Base-by-base conservation (phyloP, 2,329 filamentous ascomycete genomes). In the Achaetomium macrosporum region DNA sequence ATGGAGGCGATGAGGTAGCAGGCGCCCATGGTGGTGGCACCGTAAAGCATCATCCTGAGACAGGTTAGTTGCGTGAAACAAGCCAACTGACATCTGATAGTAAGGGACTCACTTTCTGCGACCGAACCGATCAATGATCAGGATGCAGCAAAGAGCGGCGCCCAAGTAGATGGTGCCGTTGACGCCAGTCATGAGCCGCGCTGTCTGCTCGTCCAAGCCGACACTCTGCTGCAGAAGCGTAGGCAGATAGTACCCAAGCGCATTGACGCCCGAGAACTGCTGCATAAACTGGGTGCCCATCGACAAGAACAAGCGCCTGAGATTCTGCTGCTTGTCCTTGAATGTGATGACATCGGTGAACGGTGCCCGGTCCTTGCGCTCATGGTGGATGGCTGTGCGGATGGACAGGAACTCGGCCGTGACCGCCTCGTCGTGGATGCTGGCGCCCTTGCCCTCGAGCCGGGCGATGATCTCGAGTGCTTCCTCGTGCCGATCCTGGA, bases 181-280 rank as follows among this genome's bases (percentile, higher is more conserved):
- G 19, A 50, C 47, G n/a, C 47, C 47, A 15, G 47, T 50, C 47
- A 50, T 39, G 9, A 50, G 33, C 12, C 47, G 41, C 41, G 47
- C 43, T 33, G 29, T 50, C 33, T 50, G 47, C 47, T 50, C 47
- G 17, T 43, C 41, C 16, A 50, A 50, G 9, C 47, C 47, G 6
- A 50, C 47, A 16, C 47, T 50, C 41, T 50, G 47, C 41, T 50
- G 47, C 41, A 50, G 19, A 4, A 50, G 47, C 5, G 47, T 50
- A 1, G 47, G 47, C 33, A 50, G 33, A 20, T 50, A 50, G 16
- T 50, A 50, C 2, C 47, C 47, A 9, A 50, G 41, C 33, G 47
- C 47, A 11, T 50, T 50, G 10, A 50, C 47, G 16, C 47, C 47
- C 41, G 47, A 50, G 16, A 50, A 50, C 41, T 50, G 47, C 47